A percentile compares a stretch with the other conserved stretches of the same genome.
Evolutionary conservation across 495 filamentous ascomycete genomes (phyloP).

Genomic region (Chaetomidium leptoderma): DNA sequence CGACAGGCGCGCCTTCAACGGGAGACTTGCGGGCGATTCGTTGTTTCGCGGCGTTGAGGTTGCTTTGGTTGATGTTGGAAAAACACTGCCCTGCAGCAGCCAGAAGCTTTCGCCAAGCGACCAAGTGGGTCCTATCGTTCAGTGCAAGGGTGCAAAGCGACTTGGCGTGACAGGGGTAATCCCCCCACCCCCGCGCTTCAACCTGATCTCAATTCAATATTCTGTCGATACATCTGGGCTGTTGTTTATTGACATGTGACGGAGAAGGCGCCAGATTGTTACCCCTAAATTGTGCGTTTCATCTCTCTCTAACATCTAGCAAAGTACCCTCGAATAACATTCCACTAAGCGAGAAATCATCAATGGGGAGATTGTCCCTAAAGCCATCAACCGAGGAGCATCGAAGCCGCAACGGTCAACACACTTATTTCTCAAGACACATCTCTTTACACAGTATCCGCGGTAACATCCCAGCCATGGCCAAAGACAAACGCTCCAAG

Average conservation of each 20-base stretch:
- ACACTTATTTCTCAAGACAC: too few relatives aligned
- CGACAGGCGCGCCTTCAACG: background rate
- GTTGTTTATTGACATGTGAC: too few relatives aligned
- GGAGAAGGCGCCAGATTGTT: too few relatives aligned
- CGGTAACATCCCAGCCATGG: constrained; percentile 17
- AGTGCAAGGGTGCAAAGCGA: background rate
- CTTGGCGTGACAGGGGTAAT: background rate
- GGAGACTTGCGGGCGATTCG: background rate
- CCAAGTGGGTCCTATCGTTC: background rate
- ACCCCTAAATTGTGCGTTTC: too few relatives aligned
- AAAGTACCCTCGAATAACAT: too few relatives aligned
- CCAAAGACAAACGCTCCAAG: constrained; percentile 29
- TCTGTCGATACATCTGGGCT: too few relatives aligned
- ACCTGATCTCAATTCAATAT: too few relatives aligned
- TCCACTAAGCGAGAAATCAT: too few relatives aligned
- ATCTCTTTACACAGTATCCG: background rate
- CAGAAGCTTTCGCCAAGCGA: constrained; percentile 9
- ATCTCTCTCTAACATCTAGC: too few relatives aligned
- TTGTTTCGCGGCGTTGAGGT: background rate
- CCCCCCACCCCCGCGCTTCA: background rate
- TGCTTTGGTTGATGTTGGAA: background rate
- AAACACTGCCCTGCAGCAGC: background rate
- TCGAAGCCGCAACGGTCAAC: too few relatives aligned
- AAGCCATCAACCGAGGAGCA: too few relatives aligned
- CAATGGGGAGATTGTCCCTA: too few relatives aligned